Conservation (phyloP, 2,329 filamentous ascomycete species). For the Arthrocladium fulminans region DNA sequence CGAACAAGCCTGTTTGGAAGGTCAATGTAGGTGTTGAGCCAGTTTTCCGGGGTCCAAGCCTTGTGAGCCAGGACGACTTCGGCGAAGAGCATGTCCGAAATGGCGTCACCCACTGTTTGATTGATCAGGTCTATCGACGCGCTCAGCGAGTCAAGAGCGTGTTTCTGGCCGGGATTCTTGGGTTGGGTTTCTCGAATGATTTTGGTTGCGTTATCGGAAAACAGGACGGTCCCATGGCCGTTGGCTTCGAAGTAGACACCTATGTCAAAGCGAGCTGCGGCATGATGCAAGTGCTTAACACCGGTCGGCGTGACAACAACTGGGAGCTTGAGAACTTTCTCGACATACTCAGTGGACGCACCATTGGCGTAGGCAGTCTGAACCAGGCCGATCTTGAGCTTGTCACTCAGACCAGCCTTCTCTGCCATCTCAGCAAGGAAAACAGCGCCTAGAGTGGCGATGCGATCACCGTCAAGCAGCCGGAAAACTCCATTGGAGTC, state of each 20-base stretch:
- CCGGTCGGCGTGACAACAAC: slow-evolving; percentile 91
- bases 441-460: slow-evolving; percentile 84
- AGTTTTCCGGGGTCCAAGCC: slow-evolving; percentile 79
- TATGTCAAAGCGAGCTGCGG: slow-evolving; percentile 87
- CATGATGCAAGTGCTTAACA: slow-evolving; percentile 95
- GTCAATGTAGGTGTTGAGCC: slow-evolving; percentile 87
- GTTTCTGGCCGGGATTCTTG: slow-evolving; percentile 83
- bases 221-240: slow-evolving; percentile 92
- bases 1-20: slow-evolving; percentile 91
- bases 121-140: slow-evolving; percentile 90
- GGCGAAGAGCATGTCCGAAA: slow-evolving; percentile 91
- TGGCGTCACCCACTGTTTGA: slow-evolving; percentile 91
- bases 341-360: slow-evolving; percentile 83
- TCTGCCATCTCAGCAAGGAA: slow-evolving; percentile 86
- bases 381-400: slow-evolving; percentile 84
- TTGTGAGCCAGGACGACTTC: slow-evolving; percentile 96
- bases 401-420: slow-evolving; percentile 66
- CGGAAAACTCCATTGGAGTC: slow-evolving; percentile 76
- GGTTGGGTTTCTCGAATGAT: slow-evolving; percentile 71
- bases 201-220: slow-evolving; percentile 73
- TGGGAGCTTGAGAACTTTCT: slow-evolving; percentile 76
- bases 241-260: slow-evolving; percentile 99
- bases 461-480: slow-evolving; percentile 92
- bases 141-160: slow-evolving; percentile 73
- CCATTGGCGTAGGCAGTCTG: slow-evolving; percentile 98